Evolutionary conservation across 164 flowering plant species (phyloP), one percentile per base, ranked within the genome.

Genomic region (Paratinospora sagittata): DNA sequence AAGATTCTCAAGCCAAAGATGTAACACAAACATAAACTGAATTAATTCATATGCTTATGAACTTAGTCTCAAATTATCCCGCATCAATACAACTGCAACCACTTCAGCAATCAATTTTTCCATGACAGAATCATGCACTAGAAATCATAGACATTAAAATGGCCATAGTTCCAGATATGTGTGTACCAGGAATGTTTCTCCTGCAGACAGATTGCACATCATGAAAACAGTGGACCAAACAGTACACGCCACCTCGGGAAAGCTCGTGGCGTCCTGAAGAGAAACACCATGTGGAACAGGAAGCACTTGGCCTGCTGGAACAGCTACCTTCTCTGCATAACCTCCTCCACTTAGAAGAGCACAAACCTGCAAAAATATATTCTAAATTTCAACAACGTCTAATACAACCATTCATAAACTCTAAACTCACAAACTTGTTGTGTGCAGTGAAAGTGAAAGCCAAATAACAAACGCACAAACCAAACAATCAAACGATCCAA

Each of bases 141-240:
- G 8, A 52, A 52, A n/a, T n/a, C 60, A 52, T 52, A 17, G 12
- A 6, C 60, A 52, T 17, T 16, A 52, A 19, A 52, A 52, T 52
- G 23, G 17, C 6, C 60, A 52, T 17, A n/a, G 60, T 19, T 52
- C 61, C 61, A 66, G 17, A 9, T 17, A 65, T 36, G 34, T 67
- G 58, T 27, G 70, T 87, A 92, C 97, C 93, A 95, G 79, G 69
- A 92, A 86, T 23, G 87, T 80, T 79, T 95, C 99, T 45, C 97
- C 97, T 36, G 88, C 63, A 45, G 93, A 82, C 11, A 95, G 86
- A 17, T 68, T 79, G 78, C 97, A 86, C 78, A 58, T 89, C 99
- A 95, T 92, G 65, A 90, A 95, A 36, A 92, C 89, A 69, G 98
- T 92, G 0, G 98, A 95, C 99, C 98, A 95, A 68, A 95, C 99